Conservation (phyloP, 2,329 filamentous ascomycete genomes). For the Aspergillus thermomutatus region DNA sequence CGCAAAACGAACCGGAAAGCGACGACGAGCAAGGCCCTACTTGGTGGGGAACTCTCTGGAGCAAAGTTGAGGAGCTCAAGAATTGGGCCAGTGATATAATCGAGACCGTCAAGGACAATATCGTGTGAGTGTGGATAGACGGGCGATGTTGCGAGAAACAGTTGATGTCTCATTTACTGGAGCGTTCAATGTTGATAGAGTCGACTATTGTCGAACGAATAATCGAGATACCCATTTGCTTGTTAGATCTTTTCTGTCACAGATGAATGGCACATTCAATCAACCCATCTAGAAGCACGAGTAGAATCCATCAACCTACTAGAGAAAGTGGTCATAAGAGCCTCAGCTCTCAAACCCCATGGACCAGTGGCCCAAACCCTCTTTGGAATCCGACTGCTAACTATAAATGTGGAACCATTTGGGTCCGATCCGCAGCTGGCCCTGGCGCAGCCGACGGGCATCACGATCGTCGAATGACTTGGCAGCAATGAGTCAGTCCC, state of each 20-base stretch:
- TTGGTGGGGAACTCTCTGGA: slow-evolving; percentile 34
- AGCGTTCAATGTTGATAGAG: not conserved
- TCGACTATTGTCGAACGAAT: not conserved
- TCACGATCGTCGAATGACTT: no score
- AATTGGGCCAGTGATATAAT: slow-evolving; percentile 34
- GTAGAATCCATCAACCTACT: not conserved
- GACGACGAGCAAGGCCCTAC: slow-evolving; percentile 18
- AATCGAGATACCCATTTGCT: slow-evolving; percentile 3
- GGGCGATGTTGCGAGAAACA: not conserved
- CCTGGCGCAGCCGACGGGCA: not conserved
- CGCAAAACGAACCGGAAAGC: slow-evolving; percentile 14
- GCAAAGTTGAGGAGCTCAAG: slow-evolving; percentile 34
- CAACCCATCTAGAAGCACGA: not conserved
- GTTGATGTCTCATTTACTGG: not conserved
- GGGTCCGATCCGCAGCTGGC: not conserved
- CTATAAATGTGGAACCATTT: not conserved
- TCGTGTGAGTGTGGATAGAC: slow-evolving; percentile 7
- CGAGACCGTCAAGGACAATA: slow-evolving; percentile 28
- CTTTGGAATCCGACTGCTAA: not conserved
- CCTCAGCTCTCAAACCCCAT: no score
- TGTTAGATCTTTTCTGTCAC: no score
- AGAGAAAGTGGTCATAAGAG: no score
- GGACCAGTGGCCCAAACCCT: not conserved
- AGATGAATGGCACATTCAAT: not conserved
- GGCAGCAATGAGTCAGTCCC: not conserved